Percentiles rank a stretch among this genome's conserved stretches.
These are phyloP conservation scores for Geosmithia putterillii DNA, from an alignment of 2,329 filamentous ascomycete genomes.

Conservation along the genomic window DNA sequence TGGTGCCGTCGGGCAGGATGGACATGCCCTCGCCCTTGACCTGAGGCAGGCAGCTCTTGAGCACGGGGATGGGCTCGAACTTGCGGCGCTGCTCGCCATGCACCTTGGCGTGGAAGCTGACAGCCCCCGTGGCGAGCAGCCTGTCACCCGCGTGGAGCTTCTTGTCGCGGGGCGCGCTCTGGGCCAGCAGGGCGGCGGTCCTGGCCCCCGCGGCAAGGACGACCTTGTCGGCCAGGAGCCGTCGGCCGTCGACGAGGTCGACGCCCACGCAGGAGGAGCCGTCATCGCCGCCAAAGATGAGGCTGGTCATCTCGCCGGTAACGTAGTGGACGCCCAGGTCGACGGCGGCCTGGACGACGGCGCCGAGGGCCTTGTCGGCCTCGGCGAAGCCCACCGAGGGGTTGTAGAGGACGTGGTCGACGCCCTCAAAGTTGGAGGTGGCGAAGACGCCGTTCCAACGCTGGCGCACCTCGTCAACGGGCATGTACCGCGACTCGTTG, in stretches of 20 bases:
- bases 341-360: conserved; percentile 38
- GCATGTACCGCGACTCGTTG: conserved; percentile 26
- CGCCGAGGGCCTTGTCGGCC: conserved; percentile 41
- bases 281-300: conserved; percentile 29
- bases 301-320: conserved; percentile 30
- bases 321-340: conserved; percentile 43
- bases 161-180: conserved; percentile 32
- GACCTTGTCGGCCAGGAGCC: conserved; percentile 36
- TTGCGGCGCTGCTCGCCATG: conserved; percentile 29
- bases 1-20: conserved; percentile 30
- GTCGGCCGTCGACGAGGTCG: conserved; percentile 28
- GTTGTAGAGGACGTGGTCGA: conserved; percentile 44
- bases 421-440: conserved; percentile 41
- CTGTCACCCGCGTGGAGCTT: conserved; percentile 39
- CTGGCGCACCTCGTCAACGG: conserved; percentile 37
- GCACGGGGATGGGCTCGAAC: conserved; percentile 38
- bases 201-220: conserved; percentile 44
- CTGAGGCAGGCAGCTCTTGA: conserved; percentile 29
- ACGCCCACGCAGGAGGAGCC: conserved; percentile 36
- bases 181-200: conserved; percentile 39
- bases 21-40: conserved; percentile 32
- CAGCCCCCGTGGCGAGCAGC: conserved; percentile 42
- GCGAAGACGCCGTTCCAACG: conserved; percentile 45
- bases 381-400: conserved; percentile 46
- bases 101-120: conserved; percentile 26